Conservation (phyloP, 2,329 filamentous ascomycete species). For the Xylariaceae sp. region DNA sequence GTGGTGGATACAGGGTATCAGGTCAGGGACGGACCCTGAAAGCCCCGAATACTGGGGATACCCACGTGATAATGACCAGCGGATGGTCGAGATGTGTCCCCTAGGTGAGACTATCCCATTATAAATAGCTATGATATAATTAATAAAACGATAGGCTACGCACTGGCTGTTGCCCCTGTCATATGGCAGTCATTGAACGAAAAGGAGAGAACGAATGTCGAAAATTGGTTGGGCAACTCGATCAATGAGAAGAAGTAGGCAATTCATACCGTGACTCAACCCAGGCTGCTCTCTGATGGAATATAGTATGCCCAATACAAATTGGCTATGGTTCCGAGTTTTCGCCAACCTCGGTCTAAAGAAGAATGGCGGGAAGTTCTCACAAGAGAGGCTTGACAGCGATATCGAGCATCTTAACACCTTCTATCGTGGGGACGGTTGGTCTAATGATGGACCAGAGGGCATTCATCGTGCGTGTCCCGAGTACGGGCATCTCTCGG, state of each 20-base stretch:
- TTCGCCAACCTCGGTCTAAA: constrained; percentile 82
- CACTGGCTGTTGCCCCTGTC: constrained; percentile 70
- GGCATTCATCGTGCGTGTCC: constrained; percentile 68
- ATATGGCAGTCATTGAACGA: constrained; percentile 71
- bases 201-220: constrained; percentile 68
- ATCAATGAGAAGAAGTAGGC: constrained; percentile 76
- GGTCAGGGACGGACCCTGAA: constrained; percentile 72
- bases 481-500: not conserved
- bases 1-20: constrained; percentile 73
- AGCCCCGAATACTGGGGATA: constrained; percentile 78
- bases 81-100: constrained; percentile 86
- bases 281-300: constrained; percentile 21
- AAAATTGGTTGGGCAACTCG: constrained; percentile 73
- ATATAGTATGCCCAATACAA: constrained; percentile 71
- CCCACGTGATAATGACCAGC: constrained; percentile 76
- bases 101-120: constrained; percentile 53
- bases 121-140: constrained; percentile 11
- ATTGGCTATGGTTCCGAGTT: constrained; percentile 82
- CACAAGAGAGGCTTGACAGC: constrained; percentile 70
- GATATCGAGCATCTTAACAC: constrained; percentile 81
- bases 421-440: constrained; percentile 81
- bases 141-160: constrained; percentile 56
- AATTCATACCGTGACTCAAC: not conserved
- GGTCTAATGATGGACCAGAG: constrained; percentile 82
- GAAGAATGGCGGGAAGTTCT: constrained; percentile 75